Evolutionary conservation across 306 rosid genomes (phyloP).

Genomic region (Citrullus mucosospermus): DNA sequence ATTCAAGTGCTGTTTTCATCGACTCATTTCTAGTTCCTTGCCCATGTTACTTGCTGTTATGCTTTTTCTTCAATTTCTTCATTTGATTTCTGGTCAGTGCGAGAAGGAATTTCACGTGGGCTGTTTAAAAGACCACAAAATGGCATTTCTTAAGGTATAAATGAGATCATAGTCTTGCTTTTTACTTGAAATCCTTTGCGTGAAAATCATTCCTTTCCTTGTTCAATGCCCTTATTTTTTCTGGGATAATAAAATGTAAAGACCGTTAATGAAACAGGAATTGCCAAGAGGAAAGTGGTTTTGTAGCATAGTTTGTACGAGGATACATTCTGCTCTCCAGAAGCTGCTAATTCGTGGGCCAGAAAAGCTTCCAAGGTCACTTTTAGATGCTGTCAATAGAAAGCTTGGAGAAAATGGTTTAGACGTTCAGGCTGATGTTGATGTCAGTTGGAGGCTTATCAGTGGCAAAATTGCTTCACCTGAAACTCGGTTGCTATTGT

Average conservation of each 20-base stretch:
- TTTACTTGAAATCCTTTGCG: background rate
- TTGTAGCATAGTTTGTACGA: slow-evolving; percentile 70
- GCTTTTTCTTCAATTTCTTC: slow-evolving; percentile 1
- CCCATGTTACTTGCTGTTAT: background rate
- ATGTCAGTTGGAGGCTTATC: slow-evolving; percentile 81
- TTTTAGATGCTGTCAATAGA: slow-evolving; percentile 50
- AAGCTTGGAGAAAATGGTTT: slow-evolving; percentile 51
- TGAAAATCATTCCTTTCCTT: background rate
- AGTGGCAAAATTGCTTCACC: slow-evolving; percentile 81
- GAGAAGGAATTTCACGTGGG: slow-evolving; percentile 98
- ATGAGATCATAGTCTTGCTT: slow-evolving; percentile 9
- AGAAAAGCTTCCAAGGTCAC: slow-evolving; percentile 71
- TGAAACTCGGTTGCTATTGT: slow-evolving; percentile 72
- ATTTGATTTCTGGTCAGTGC: slow-evolving; percentile 40
- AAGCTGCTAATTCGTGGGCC: slow-evolving; percentile 49
- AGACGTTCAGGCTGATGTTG: slow-evolving; percentile 39
- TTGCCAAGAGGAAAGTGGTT: slow-evolving; percentile 93
- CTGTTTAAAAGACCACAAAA: slow-evolving; percentile 92
- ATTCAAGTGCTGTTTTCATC: background rate
- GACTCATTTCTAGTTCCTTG: background rate
- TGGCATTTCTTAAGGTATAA: slow-evolving; percentile 80
- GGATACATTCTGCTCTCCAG: slow-evolving; percentile 63
- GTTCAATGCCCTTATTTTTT: background rate
- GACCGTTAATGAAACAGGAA: slow-evolving; percentile 44
- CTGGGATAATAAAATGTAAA: background rate